Evolutionary conservation across 2,329 filamentous ascomycete species (phyloP).

Genomic region (Sclerotinia subarctica): DNA sequence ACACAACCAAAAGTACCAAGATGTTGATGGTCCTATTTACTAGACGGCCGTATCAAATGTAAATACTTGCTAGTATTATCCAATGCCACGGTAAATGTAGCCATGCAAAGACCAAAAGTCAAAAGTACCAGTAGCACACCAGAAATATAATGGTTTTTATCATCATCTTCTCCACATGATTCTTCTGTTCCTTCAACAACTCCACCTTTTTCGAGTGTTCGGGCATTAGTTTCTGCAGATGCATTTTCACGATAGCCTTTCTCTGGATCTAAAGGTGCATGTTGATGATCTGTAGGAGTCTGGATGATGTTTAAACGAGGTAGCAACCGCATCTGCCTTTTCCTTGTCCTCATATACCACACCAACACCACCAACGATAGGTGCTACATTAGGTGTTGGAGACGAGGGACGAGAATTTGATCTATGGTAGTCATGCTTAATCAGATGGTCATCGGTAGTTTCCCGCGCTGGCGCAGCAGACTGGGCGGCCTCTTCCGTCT

Average conservation of each 20-base stretch:
- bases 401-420: slow-evolving; percentile 1
- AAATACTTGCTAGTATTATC: slow-evolving; percentile 39
- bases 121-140: slow-evolving; percentile 41
- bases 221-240: not conserved
- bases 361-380: not conserved
- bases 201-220: slow-evolving; percentile 1
- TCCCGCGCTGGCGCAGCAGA: not conserved
- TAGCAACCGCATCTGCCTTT: slow-evolving; percentile 1
- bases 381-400: not conserved
- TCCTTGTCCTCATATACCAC: not conserved
- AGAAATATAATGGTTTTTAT: slow-evolving; percentile 32
- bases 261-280: not conserved
- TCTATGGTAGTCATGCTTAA: slow-evolving; percentile 11
- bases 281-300: not conserved
- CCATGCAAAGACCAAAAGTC: slow-evolving; percentile 47
- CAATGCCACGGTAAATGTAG: slow-evolving; percentile 36
- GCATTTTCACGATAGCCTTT: slow-evolving; percentile 13
- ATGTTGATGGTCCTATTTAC: not conserved
- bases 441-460: not conserved
- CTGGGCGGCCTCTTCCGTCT: slow-evolving; percentile 20
- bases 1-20: not conserved
- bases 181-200: slow-evolving; percentile 12
- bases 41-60: slow-evolving; percentile 23
- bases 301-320: slow-evolving; percentile 3
- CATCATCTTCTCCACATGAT: slow-evolving; percentile 25